phyloP scores from a whole-genome alignment of 2,329 filamentous ascomycete species.

The Lecanosticta acicola region DNA sequence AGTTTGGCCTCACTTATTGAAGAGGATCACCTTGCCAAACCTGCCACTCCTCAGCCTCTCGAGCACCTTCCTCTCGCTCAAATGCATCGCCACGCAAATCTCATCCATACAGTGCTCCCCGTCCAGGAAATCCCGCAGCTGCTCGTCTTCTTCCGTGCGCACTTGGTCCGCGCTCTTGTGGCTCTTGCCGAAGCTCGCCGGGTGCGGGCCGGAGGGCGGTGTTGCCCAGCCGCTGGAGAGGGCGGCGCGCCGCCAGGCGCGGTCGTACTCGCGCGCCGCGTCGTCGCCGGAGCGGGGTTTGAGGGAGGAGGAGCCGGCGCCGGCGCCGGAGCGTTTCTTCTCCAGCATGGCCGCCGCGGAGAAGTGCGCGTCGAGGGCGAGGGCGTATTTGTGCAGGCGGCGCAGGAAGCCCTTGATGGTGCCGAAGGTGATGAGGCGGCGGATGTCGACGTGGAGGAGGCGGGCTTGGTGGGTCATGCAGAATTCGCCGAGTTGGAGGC shows the following conservation, averaged over 20 bases:
- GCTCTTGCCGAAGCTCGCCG: constrained; percentile 32
- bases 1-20: constrained; percentile 28
- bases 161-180: constrained; percentile 15
- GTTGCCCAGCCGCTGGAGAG: constrained; percentile 27
- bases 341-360: constrained; percentile 6
- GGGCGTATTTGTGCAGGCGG: constrained; percentile 80
- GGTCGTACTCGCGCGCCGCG: constrained; percentile 24
- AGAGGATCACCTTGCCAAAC: constrained; percentile 29
- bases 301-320: constrained; percentile 1
- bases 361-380: constrained; percentile 41
- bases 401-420: constrained; percentile 94
- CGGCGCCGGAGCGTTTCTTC: constrained; percentile 12
- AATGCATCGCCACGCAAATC: constrained; percentile 69
- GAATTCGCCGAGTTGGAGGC: constrained; percentile 82
- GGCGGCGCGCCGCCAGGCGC: constrained; percentile 33
- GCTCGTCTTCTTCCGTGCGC: constrained; percentile 36
- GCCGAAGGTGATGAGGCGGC: constrained; percentile 90
- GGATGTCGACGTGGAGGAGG: constrained; percentile 73
- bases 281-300: constrained; percentile 17
- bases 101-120: constrained; percentile 74
- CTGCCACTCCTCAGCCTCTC: constrained; percentile 55
- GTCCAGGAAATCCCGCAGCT: constrained; percentile 63
- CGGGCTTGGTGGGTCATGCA: constrained; percentile 67
- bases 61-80: constrained; percentile 66
- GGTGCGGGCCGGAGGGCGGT: constrained; percentile 24